Percentiles rank a stretch among this genome's conserved stretches.
These are phyloP conservation scores for Rhizopus microsporus DNA, from an alignment of 371 early-diverging fungal genomes.

Conservation along the genomic window DNA sequence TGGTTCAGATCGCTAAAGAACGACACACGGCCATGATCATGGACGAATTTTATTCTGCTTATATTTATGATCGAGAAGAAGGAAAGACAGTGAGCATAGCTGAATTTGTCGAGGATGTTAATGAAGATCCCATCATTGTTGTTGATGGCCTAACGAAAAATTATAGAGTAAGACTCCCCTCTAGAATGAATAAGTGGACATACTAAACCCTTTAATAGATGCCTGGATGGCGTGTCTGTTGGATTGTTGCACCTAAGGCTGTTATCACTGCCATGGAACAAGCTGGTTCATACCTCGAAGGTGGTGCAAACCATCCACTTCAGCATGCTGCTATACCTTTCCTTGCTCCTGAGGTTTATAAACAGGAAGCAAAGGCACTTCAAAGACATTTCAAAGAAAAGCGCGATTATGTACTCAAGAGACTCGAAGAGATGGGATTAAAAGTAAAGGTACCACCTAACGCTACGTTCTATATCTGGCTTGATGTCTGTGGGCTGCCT, in stretches of 20 bases:
- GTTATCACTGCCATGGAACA: constrained; percentile 51
- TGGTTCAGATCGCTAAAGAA: constrained; percentile 38
- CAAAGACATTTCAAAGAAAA: constrained; percentile 49
- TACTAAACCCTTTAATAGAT: constrained; percentile 18
- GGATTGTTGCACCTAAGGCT: constrained; percentile 54
- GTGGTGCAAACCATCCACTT: constrained; percentile 55
- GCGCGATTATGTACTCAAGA: constrained; percentile 44
- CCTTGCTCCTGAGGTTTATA: constrained; percentile 39
- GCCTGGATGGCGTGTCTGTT: constrained; percentile 59
- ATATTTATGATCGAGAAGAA: constrained; percentile 44
- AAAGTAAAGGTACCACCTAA: constrained; percentile 40
- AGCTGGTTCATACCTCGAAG: constrained; percentile 54
- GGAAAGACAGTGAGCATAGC: constrained; percentile 45
- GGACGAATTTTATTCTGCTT: constrained; percentile 57
- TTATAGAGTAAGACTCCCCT: constrained; percentile 29
- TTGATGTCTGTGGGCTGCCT: constrained; percentile 44
- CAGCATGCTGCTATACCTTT: constrained; percentile 52
- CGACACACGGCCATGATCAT: constrained; percentile 46
- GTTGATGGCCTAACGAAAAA: constrained; percentile 51
- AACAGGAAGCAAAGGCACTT: constrained; percentile 43
- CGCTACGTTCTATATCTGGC: constrained; percentile 57
- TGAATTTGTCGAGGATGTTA: constrained; percentile 46
- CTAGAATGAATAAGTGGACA: too few relatives aligned
- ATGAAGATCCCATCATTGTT: constrained; percentile 49
- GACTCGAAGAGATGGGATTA: constrained; percentile 39